Evolutionary conservation across 2,329 filamentous ascomycete species (phyloP), one percentile per base, ranked within the genome.

Genomic region (Zarea fungicola): DNA sequence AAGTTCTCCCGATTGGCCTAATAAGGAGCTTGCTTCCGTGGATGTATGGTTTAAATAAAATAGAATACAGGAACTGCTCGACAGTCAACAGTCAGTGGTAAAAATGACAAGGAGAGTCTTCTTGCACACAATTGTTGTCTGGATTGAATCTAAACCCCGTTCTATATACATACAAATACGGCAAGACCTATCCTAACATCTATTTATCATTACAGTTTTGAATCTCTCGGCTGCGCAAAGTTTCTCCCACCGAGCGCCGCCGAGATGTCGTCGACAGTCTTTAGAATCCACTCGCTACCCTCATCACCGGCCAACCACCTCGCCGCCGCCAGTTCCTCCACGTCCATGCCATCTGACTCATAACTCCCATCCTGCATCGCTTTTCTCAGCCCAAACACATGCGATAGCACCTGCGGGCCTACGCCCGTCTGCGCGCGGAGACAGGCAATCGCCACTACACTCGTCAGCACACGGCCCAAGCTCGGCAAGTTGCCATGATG

Each of bases 311-410:
- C 71, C 54, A 76, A 39, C 65, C 71, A 73, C 44, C 56, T 14
- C 16, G 40, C 50, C n/a, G 62, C 58, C 3, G 49, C 57, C 52
- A 69, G 64, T 26, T 69, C 62, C 2, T 59, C 67, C 51, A 64
- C 63, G 0, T 57, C 59, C 35, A 64, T 60, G 21, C 55, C 58
- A 28, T 67, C 67, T 9, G 53, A 56, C 55, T 57, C 58, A 67
- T 75, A 76, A 18, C 70, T 72, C 1, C 84, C 86, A 63, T 89
- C 83, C 54, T 86, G 81, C 44, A 85, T 74, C 1, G 81, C 86
- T 71, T 93, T 93, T 51, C 85, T 69, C 66, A 95, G 62, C 0
- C 89, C 89, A 68, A 90, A 92, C 0, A 93, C 75, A 66, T 95
- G 89, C 56, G 84, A 89, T 16, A 86, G 68, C 11, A 95, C 87